phyloP scores from a whole-genome alignment of 495 filamentous ascomycete species.

The Terfezia boudieri region DNA sequence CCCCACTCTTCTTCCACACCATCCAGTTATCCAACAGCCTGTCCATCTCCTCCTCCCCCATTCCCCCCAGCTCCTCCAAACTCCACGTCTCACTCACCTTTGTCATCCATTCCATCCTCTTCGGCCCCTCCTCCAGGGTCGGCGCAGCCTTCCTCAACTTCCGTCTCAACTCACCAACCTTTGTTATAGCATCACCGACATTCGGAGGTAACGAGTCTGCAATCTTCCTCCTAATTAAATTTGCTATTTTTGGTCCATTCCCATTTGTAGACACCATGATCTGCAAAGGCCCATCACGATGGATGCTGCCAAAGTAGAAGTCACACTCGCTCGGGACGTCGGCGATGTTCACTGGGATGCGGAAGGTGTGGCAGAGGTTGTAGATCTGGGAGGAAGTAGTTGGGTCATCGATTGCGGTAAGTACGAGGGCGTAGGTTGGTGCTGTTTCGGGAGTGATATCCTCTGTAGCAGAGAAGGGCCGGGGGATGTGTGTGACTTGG shows the following conservation, averaged over 20 bases:
- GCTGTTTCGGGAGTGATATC: constrained; percentile 32
- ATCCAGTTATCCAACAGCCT: constrained; percentile 27
- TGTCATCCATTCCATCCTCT: constrained; percentile 93
- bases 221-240: constrained; percentile 64
- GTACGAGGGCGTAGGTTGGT: constrained; percentile 50
- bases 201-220: constrained; percentile 50
- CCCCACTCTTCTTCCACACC: background rate
- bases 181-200: constrained; percentile 59
- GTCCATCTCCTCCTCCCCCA: constrained; percentile 72
- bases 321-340: constrained; percentile 95
- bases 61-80: constrained; percentile 62
- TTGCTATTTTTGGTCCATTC: constrained; percentile 81
- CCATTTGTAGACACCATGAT: constrained; percentile 98
- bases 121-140: constrained; percentile 45
- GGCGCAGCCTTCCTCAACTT: constrained; percentile 64
- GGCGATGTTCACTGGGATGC: constrained; percentile 82
- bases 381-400: constrained; percentile 67
- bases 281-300: constrained; percentile 86
- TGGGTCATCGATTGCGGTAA: constrained; percentile 83
- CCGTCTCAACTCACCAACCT: constrained; percentile 55
- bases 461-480: constrained; percentile 59
- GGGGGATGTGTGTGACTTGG: constrained; percentile 56
- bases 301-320: constrained; percentile 91
- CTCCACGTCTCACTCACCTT: constrained; percentile 71
- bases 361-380: constrained; percentile 66